Percentiles rank a stretch among this genome's conserved stretches.
Conservation (phyloP, 1,284 basidiomycete species). For the Albatrellus sp. region DNA sequence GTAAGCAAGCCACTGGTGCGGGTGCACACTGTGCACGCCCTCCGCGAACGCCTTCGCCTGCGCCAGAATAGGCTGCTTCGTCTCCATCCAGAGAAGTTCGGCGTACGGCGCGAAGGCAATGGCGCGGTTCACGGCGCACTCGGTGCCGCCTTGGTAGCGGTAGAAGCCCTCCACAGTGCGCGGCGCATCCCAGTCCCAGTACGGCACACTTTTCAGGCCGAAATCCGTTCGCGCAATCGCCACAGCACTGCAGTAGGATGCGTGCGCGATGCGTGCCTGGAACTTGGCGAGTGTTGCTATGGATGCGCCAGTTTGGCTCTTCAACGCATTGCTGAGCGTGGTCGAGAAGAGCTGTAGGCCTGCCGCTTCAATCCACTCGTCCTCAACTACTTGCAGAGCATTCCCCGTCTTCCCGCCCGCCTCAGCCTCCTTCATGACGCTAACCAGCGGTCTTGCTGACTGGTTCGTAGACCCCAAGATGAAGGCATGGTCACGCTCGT, state of each 20-base stretch:
- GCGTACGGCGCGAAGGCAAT: slow-evolving; percentile 90
- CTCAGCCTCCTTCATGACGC: slow-evolving; percentile 80
- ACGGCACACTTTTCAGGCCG: slow-evolving; percentile 60
- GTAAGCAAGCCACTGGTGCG: slow-evolving; percentile 89
- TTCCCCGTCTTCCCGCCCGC: slow-evolving; percentile 67
- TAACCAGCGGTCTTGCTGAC: slow-evolving; percentile 51
- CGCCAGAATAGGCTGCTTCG: slow-evolving; percentile 87
- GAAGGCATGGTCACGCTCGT: slow-evolving; percentile 93
- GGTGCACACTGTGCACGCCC: slow-evolving; percentile 73
- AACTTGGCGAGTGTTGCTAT: slow-evolving; percentile 42
- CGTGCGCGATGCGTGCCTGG: slow-evolving; percentile 44
- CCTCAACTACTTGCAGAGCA: slow-evolving; percentile 79
- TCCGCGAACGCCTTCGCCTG: slow-evolving; percentile 91
- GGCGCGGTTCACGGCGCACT: slow-evolving; percentile 88
- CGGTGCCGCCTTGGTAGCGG: slow-evolving; percentile 93
- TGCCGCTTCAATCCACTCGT: slow-evolving; percentile 73
- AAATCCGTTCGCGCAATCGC: slow-evolving; percentile 72
- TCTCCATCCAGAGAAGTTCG: slow-evolving; percentile 96
- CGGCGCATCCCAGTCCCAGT: slow-evolving; percentile 93
- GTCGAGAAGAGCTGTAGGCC: slow-evolving; percentile 73
- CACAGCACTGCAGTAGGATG: slow-evolving; percentile 62
- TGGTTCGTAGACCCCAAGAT: slow-evolving; percentile 89
- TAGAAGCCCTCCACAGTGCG: slow-evolving; percentile 94
- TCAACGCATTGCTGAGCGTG: slow-evolving; percentile 63
- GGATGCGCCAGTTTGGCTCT: slow-evolving; percentile 45